Base-by-base conservation (phyloP, 2,329 filamentous ascomycete genomes). In the Phaeosphaeriaceae sp. region DNA sequence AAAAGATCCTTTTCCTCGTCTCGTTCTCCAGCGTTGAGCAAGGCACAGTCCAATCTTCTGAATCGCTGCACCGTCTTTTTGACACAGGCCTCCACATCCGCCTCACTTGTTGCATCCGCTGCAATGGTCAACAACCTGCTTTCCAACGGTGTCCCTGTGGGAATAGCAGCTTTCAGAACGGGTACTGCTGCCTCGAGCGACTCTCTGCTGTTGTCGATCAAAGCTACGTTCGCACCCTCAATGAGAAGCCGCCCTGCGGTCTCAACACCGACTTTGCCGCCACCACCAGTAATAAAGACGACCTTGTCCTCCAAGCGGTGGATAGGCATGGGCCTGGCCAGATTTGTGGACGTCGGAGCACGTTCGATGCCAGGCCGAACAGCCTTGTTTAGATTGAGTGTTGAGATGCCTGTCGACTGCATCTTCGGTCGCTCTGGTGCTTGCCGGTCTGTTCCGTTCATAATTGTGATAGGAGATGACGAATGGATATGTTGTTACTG, bases 191-290 rank as follows among this genome's bases (percentile, higher is more conserved):
- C 65, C 20, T 73, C 67, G 36, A 76, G 66, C 7, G 71, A 65
- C 9, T 60, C 59, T 52, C 62, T 60, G 54, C 71, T 63, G 57
- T 75, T 74, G 55, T 79, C 76, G 48, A 79, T 66, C 5, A 79
- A 63, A 13, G 67, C 69, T 33, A 79, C 73, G 20, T 73, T 77
- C 24, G 77, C 76, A 25, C 76, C 76, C 50, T 78, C 77, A 17
- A 71, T 63, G 0, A 79, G 62, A 46, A 78, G 66, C 6, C 77
- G 68, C 4, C 68, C 64, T 19, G 75, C 75, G 7, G 74, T 76
- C 61, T 77, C 75, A 15, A 78, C 67, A 58, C 68, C 72, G 22
- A 75, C 71, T 48, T 72, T 73, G 42, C 71, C 70, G 40, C 67
- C 73, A 20, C 71, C 73, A 33, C 73, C 73, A 1, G 71, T 74